Conservation (phyloP, 1,284 basidiomycete species). For the Takashimella tepidaria region DNA sequence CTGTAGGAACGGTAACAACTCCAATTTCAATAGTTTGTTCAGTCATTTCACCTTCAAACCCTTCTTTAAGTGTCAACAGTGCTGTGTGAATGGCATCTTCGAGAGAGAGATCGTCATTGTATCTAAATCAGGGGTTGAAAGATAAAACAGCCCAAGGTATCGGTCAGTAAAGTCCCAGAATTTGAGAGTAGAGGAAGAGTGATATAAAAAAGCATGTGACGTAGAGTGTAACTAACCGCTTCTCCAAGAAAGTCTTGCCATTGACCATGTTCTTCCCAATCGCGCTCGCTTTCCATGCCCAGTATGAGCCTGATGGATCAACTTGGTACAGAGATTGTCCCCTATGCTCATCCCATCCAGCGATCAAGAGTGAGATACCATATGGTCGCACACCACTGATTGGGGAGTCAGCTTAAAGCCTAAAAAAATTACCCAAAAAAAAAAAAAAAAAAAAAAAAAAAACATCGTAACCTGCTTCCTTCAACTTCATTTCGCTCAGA, state of each 20-base stretch:
- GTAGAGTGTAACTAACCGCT: constrained; percentile 83
- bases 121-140: constrained; percentile 59
- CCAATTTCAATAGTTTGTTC: constrained; percentile 99
- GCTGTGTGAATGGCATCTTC: constrained; percentile 99
- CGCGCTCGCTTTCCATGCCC: constrained; percentile 99
- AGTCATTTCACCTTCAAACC: constrained; percentile 99
- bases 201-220: constrained; percentile 10
- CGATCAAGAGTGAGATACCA: constrained; percentile 92
- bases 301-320: constrained; percentile 96
- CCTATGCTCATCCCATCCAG: constrained; percentile 87
- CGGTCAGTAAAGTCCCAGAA: too few species aligned
- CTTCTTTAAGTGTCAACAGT: constrained; percentile 96
- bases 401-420: constrained; percentile 10
- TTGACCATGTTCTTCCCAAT: constrained; percentile 99
- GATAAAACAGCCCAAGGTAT: too few species aligned
- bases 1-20: constrained; percentile 79
- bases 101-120: constrained; percentile 97
- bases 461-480: background rate
- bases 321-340: constrained; percentile 96
- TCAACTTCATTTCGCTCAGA: background rate
- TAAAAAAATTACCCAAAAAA: too few species aligned
- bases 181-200: too few species aligned
- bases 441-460: background rate
- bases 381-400: constrained; percentile 95
- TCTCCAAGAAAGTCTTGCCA: constrained; percentile 98